A percentile compares a stretch with the other conserved stretches of the same genome.
These are phyloP conservation scores for Exophiala mesophila DNA, from an alignment of 2,329 filamentous ascomycete genomes.

Conservation along the genomic window DNA sequence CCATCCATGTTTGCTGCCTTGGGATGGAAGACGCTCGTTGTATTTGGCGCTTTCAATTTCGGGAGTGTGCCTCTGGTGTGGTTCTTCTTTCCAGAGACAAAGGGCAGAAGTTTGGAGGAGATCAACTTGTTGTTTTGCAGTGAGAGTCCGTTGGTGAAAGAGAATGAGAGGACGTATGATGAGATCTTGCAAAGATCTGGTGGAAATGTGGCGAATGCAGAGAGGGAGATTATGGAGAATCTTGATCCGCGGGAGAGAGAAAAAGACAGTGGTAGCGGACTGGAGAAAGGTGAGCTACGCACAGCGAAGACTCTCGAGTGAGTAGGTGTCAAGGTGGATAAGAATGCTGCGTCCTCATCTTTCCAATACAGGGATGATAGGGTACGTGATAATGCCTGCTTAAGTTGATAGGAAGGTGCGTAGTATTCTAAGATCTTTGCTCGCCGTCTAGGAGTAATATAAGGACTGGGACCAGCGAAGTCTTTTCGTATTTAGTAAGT, in stretches of 20 bases:
- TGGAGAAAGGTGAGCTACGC: background rate
- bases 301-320: background rate
- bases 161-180: slow-evolving; percentile 5
- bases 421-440: too few species aligned
- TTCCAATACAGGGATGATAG: too few species aligned
- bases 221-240: slow-evolving; percentile 1
- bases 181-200: background rate
- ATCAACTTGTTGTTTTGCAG: slow-evolving; percentile 25
- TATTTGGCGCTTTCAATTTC: slow-evolving; percentile 31
- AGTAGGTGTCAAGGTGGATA: background rate
- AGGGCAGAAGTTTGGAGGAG: slow-evolving; percentile 32
- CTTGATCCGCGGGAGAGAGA: background rate
- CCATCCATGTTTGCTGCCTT: slow-evolving; percentile 33
- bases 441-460: too few species aligned
- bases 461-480: too few species aligned
- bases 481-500: too few species aligned
- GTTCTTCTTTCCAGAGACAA: slow-evolving; percentile 35
- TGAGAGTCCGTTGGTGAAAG: background rate
- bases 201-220: slow-evolving; percentile 1
- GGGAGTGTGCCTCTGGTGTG: slow-evolving; percentile 30
- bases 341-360: background rate
- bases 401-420: too few species aligned
- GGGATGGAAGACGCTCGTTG: slow-evolving; percentile 37
- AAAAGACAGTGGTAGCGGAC: slow-evolving; percentile 1
- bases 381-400: too few species aligned